Percentiles rank a stretch among this genome's conserved stretches.
phyloP scores from a whole-genome alignment of 2,329 filamentous ascomycete genomes.

The Colletotrichum sp. region DNA sequence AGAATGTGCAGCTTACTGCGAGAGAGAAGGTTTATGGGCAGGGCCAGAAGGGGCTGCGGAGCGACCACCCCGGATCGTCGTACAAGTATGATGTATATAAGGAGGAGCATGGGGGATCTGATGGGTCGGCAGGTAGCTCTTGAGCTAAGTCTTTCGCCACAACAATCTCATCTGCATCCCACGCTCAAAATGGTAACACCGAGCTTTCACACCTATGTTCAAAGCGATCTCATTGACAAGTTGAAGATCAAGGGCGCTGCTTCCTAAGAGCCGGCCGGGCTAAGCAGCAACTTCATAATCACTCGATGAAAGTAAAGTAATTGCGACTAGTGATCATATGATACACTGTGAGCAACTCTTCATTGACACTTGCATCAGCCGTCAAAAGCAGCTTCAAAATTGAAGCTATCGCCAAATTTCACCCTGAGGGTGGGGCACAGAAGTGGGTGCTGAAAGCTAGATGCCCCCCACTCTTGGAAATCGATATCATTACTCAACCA shows the following conservation, averaged over 20 bases:
- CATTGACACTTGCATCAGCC: not conserved
- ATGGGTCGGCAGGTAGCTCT: not conserved
- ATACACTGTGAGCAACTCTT: too few relatives aligned
- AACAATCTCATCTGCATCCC: not conserved
- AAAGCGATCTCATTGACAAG: too few relatives aligned
- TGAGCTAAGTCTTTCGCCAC: not conserved
- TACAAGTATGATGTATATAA: constrained; percentile 69
- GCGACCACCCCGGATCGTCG: constrained; percentile 61
- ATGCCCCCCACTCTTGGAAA: not conserved
- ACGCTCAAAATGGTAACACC: not conserved
- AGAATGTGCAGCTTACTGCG: constrained; percentile 48
- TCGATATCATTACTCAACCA: not conserved
- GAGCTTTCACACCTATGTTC: too few relatives aligned
- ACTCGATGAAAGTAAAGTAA: too few relatives aligned
- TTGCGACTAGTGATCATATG: too few relatives aligned
- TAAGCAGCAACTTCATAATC: too few relatives aligned
- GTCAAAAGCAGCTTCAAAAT: not conserved
- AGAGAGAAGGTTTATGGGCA: constrained; percentile 67
- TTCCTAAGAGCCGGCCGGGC: too few relatives aligned
- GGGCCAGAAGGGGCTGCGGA: constrained; percentile 60
- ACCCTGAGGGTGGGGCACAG: not conserved
- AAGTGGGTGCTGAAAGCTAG: not conserved
- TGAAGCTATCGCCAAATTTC: not conserved
- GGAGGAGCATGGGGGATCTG: constrained; percentile 43
- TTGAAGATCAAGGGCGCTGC: too few relatives aligned